These are phyloP conservation scores for Ambrosia trifida DNA, from an alignment of 129 eudicot genomes.

Conservation along the genomic window DNA sequence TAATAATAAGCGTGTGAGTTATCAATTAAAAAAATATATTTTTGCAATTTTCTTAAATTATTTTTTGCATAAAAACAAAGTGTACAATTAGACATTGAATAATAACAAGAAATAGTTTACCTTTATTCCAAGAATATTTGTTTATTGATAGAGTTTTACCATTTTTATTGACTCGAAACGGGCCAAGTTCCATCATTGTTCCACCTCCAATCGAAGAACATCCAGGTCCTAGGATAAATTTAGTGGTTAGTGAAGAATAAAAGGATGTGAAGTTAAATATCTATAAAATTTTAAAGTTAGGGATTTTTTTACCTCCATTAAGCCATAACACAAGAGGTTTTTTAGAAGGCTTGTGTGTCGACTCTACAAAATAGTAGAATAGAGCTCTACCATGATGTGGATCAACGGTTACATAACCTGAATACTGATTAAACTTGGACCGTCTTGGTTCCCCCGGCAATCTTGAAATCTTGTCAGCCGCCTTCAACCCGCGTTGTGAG, in stretches of 20 bases:
- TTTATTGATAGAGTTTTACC: conserved; percentile 61
- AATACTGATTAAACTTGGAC: conserved; percentile 49
- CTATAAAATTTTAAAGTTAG: background rate
- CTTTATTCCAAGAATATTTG: conserved; percentile 65
- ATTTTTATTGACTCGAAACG: conserved; percentile 57
- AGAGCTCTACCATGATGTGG: conserved; percentile 46
- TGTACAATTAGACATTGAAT: background rate
- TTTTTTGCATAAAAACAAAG: background rate
- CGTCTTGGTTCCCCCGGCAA: conserved; percentile 59
- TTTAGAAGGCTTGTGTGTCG: conserved; percentile 22
- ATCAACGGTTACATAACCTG: conserved; percentile 62
- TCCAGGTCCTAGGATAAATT: conserved; percentile 66
- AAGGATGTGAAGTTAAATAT: background rate
- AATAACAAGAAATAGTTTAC: conserved; percentile 25
- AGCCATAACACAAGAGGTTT: conserved; percentile 90
- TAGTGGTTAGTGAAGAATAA: background rate
- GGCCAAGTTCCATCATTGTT: conserved; percentile 78
- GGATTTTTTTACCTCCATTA: conserved; percentile 65
- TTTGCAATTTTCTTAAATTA: background rate
- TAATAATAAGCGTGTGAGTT: conserved; percentile 14
- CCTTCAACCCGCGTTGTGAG: conserved; percentile 41
- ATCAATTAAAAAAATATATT: background rate
- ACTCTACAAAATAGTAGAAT: conserved; percentile 50
- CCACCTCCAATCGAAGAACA: conserved; percentile 93
- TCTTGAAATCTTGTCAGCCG: conserved; percentile 44